These are phyloP conservation scores for Asterochloris sp. DNA, from an alignment of 139 green algal species.

Conservation along the genomic window DNA sequence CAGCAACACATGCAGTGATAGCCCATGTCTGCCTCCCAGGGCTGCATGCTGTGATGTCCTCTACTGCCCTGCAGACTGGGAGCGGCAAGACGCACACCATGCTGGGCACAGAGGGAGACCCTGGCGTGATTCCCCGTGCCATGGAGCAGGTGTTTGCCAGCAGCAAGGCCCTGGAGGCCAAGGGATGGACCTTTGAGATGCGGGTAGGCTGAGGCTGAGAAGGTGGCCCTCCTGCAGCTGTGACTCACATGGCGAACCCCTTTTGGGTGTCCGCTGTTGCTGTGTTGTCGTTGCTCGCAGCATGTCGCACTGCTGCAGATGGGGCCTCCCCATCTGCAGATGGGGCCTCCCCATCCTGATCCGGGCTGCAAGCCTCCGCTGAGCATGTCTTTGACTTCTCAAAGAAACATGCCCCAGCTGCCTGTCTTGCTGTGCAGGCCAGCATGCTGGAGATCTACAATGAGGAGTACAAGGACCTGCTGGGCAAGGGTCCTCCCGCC, in stretches of 20 bases:
- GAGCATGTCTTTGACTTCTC: too few species aligned
- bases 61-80: slow-evolving; percentile 57
- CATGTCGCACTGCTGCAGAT: too few species aligned
- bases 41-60: too few species aligned
- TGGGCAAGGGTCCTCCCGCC: slow-evolving; percentile 33
- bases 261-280: too few species aligned
- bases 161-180: slow-evolving; percentile 47
- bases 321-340: too few species aligned
- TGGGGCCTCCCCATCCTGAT: too few species aligned
- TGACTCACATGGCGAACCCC: neutral
- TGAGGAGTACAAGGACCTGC: slow-evolving; percentile 83
- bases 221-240: neutral
- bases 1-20: too few species aligned
- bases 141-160: slow-evolving; percentile 74
- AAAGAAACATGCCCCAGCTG: too few species aligned
- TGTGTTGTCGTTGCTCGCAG: too few species aligned
- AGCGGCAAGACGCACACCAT: slow-evolving; percentile 88
- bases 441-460: slow-evolving; percentile 98
- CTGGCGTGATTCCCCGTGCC: slow-evolving; percentile 81
- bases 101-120: slow-evolving; percentile 59
- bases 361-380: too few species aligned
- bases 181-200: slow-evolving; percentile 89
- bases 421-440: slow-evolving; percentile 28
- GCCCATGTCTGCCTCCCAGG: too few species aligned
- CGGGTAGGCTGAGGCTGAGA: slow-evolving; percentile 24